Evolutionary conservation across 768 basidiomycete species (phyloP).

Genomic region (Gautieria morchelliformis): DNA sequence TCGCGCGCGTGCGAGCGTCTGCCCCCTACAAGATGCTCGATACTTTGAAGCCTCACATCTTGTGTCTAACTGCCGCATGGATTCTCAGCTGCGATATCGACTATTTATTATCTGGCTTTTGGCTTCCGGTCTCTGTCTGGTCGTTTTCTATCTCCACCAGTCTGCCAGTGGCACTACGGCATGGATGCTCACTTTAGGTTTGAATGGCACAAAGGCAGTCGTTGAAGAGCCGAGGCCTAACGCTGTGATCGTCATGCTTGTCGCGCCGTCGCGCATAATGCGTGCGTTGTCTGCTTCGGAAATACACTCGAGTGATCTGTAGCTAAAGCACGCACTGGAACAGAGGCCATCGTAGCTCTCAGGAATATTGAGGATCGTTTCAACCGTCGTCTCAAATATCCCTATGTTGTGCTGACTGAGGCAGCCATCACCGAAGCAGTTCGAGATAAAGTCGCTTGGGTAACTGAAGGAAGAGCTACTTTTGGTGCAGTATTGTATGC

Average conservation of each 20-base stretch:
- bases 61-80: neutral
- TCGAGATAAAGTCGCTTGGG: neutral
- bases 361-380: slow-evolving; percentile 3
- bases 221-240: neutral
- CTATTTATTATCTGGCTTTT: neutral
- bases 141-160: neutral
- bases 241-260: slow-evolving; percentile 6
- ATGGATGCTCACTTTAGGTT: neutral
- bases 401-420: slow-evolving; percentile 4
- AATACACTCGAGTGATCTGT: neutral
- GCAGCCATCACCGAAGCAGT: neutral
- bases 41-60: too few species aligned
- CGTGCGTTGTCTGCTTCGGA: neutral
- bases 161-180: neutral
- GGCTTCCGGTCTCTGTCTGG: neutral
- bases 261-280: neutral
- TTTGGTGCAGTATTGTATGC: neutral
- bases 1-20: too few species aligned
- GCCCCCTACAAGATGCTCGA: too few species aligned
- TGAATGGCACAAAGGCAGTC: neutral
- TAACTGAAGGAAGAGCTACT: neutral
- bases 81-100: neutral
- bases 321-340: neutral
- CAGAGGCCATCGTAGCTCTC: slow-evolving; percentile 1
- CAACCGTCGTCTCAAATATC: slow-evolving; percentile 3